Base-by-base conservation (phyloP, 202 grass and related monocot species). In the Setaria italica region DNA sequence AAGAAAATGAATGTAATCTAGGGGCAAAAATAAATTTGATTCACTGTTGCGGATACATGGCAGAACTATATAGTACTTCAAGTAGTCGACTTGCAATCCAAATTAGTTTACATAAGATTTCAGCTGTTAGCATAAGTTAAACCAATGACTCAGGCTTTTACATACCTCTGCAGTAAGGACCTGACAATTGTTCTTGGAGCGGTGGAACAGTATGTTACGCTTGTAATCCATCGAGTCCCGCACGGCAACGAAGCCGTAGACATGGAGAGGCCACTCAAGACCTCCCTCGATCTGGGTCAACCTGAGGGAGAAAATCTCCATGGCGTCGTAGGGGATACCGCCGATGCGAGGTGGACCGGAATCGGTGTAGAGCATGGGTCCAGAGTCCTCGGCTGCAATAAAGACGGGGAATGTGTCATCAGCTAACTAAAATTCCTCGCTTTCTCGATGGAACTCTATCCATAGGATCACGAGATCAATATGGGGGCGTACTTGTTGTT, bases 171-270 rank as follows among this genome's bases (percentile, higher is more conserved):
- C 55, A n/a, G 55, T 57, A 11, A 71, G 20, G 20, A 45, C n/a
- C 12, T 71, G 68, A 21, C 11, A 71, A 21, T 71, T 48, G 19
- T 71, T n/a, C 42, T 71, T 71, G 4, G 43, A 25, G n/a, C 68
- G 42, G 0, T 48, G 4, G n/a, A 71, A 71, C 1, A 71, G 68
- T 29, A 71, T 48, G 43, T 71, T 71, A 11, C 42, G 68, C 43
- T 47, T 71, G 5, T 71, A 14, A 71, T 71, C 68, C 68, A 71
- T 29, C 4, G 68, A 71, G 21, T 71, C 68, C 68, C 68, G 68
- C 9, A 71, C 68, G 11, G 68, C 42, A 6, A 71, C 20, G 9
- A 71, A 5, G 39, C 39, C 39, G 39, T 41, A 41, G 39, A 41
- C 39, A 41, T 41, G 39, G 39, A 41, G 39, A 41, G 68, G 68